phyloP scores from a whole-genome alignment of 164 flowering plant genomes.

The Berberis vulgaris region DNA sequence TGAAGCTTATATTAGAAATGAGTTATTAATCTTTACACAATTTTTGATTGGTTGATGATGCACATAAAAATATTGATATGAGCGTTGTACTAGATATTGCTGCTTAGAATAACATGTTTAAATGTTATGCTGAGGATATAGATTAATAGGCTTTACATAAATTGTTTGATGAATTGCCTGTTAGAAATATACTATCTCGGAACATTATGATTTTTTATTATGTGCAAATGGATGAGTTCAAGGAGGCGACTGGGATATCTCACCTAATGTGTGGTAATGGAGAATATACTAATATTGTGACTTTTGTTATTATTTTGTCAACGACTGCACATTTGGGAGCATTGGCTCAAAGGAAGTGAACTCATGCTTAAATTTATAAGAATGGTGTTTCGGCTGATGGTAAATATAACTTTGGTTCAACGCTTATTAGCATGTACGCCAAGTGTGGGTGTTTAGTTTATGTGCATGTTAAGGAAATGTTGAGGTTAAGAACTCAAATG shows the following conservation, averaged over 20 bases:
- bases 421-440: conserved; percentile 6
- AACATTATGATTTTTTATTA: conserved; percentile 7
- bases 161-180: conserved; percentile 4
- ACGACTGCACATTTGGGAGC: conserved; percentile 6
- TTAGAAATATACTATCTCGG: conserved; percentile 6
- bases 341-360: conserved; percentile 7
- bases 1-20: neutral
- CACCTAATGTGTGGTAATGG: conserved; percentile 3
- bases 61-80: too few species aligned
- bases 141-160: neutral
- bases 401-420: conserved; percentile 4
- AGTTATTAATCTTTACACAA: too few species aligned
- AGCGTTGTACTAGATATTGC: too few species aligned
- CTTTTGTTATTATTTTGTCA: conserved; percentile 5
- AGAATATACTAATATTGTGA: neutral
- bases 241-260: conserved; percentile 3
- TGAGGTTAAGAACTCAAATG: too few species aligned
- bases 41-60: too few species aligned
- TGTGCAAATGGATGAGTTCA: conserved; percentile 3
- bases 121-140: conserved; percentile 1
- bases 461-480: too few species aligned
- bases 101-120: neutral
- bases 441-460: conserved; percentile 8
- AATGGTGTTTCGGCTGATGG: conserved; percentile 3
- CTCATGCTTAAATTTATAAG: conserved; percentile 4